These are phyloP conservation scores for Craspedostauros australis DNA, from an alignment of 108 stramenopile genomes.

Conservation along the genomic window DNA sequence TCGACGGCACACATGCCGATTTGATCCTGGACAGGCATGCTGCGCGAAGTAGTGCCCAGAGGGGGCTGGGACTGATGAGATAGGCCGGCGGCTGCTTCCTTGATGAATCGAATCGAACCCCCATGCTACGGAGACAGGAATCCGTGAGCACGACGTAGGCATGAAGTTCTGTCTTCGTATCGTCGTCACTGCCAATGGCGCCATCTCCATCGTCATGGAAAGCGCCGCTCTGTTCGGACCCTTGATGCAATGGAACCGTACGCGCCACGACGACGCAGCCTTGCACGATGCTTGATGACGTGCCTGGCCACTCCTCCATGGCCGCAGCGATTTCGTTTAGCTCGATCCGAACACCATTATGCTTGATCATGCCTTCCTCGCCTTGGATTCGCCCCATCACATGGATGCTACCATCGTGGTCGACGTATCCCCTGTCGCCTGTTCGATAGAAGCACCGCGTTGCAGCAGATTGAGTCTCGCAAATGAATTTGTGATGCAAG, in stretches of 20 bases:
- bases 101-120: no score
- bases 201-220: no score
- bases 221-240: no score
- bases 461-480: neutral
- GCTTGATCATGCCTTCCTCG: conserved; percentile 77
- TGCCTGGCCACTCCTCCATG: no score
- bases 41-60: conserved; percentile 43
- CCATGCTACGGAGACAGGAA: no score
- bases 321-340: conserved; percentile 74
- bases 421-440: conserved; percentile 66
- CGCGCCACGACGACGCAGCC: no score
- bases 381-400: conserved; percentile 72
- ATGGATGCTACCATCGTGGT: conserved; percentile 29
- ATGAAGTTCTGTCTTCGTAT: no score
- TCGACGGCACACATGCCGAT: conserved; percentile 55
- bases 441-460: conserved; percentile 51
- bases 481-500: conserved; percentile 42
- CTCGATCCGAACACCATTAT: conserved; percentile 78
- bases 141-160: no score
- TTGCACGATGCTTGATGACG: no score
- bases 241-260: no score
- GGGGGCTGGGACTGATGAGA: conserved; percentile 47
- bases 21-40: conserved; percentile 37
- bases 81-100: no score
- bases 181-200: no score